Conservation (phyloP, 345 rosid species). For the Eucalyptus regnans region DNA sequence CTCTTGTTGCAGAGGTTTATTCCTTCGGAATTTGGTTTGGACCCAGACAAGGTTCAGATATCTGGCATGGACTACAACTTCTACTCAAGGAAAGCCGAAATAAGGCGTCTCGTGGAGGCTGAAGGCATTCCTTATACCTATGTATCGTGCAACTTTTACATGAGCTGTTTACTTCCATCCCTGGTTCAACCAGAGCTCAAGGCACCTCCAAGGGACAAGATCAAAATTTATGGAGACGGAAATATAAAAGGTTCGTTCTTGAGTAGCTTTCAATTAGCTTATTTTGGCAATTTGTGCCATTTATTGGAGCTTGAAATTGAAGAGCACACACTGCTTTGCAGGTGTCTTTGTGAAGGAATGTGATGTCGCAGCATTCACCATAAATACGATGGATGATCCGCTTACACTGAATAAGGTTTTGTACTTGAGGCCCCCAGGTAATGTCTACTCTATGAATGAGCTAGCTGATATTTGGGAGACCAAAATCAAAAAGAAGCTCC, state of each 20-base stretch:
- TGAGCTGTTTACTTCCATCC: conserved; percentile 61
- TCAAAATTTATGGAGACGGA: conserved; percentile 63
- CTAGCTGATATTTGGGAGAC: conserved; percentile 59
- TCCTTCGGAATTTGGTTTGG: conserved; percentile 78
- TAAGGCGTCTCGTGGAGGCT: conserved; percentile 53
- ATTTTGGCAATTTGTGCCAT: not conserved
- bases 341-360: conserved; percentile 51
- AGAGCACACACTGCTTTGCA: not conserved
- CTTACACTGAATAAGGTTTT: conserved; percentile 45
- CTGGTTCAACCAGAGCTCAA: conserved; percentile 54
- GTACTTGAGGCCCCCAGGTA: conserved; percentile 59
- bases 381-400: conserved; percentile 57
- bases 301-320: not conserved
- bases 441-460: conserved; percentile 59
- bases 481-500: conserved; percentile 50
- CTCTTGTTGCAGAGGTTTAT: conserved; percentile 54
- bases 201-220: conserved; percentile 57
- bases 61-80: conserved; percentile 44
- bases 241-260: conserved; percentile 41
- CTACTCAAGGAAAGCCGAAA: conserved; percentile 51
- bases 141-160: conserved; percentile 53
- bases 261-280: not conserved
- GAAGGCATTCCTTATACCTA: conserved; percentile 57
- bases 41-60: conserved; percentile 56
- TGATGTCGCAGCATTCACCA: conserved; percentile 60